These are phyloP conservation scores for Leccinum pallidistipes DNA, from an alignment of 1,284 basidiomycete species.

Conservation along the genomic window DNA sequence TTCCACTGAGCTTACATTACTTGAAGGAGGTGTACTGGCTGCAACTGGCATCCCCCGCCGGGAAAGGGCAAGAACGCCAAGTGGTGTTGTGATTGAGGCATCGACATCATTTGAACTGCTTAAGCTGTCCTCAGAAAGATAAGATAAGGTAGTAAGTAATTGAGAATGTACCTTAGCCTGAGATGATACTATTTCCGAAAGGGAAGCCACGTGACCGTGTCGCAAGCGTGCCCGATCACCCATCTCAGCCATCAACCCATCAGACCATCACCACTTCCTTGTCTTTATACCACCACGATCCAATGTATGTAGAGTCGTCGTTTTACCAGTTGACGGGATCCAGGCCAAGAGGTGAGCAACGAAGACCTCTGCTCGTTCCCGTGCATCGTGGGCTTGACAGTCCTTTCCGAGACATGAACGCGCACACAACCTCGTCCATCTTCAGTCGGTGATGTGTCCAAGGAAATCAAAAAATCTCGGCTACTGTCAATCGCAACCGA, in stretches of 20 bases:
- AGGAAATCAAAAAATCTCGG: conserved; percentile 68
- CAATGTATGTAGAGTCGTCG: conserved; percentile 16
- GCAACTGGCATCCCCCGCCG: background rate
- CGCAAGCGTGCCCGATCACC: background rate
- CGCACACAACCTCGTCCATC: conserved; percentile 73
- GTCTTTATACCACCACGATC: background rate
- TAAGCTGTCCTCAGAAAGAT: too few relatives aligned
- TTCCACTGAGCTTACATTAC: background rate
- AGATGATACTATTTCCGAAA: too few relatives aligned
- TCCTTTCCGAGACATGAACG: conserved; percentile 59
- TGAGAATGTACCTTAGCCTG: too few relatives aligned
- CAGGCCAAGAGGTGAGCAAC: conserved; percentile 32
- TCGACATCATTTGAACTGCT: background rate
- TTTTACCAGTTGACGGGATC: conserved; percentile 33
- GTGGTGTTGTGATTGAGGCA: background rate
- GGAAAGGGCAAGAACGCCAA: background rate
- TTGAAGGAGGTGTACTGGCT: background rate
- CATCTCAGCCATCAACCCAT: background rate
- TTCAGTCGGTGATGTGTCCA: conserved; percentile 60
- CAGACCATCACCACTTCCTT: background rate
- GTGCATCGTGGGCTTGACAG: conserved; percentile 34
- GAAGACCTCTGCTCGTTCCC: conserved; percentile 31
- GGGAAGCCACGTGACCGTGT: background rate
- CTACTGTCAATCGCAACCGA: conserved; percentile 59
- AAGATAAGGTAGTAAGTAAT: too few relatives aligned